Conservation (phyloP, 768 basidiomycete species). For the Mrakia frigida region DNA sequence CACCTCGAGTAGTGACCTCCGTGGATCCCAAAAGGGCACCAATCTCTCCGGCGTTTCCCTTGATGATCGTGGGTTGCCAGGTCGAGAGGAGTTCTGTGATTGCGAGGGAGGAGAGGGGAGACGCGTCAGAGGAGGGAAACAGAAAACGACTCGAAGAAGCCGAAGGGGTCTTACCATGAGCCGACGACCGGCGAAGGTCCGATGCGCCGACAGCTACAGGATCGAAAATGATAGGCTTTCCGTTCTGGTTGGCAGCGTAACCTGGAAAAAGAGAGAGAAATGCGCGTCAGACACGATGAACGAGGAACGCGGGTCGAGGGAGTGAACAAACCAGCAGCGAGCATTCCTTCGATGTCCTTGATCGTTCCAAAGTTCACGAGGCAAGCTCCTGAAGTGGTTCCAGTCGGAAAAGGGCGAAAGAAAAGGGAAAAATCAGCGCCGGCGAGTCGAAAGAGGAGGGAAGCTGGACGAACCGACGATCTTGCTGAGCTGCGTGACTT, state of each 20-base stretch:
- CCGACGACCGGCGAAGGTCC: slow-evolving; percentile 58
- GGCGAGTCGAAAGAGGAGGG: no score
- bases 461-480: slow-evolving; percentile 46
- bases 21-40: slow-evolving; percentile 66
- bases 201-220: slow-evolving; percentile 90
- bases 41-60: slow-evolving; percentile 82
- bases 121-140: neutral
- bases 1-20: slow-evolving; percentile 74
- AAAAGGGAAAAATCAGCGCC: no score
- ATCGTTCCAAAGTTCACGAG: slow-evolving; percentile 75
- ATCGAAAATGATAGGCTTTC: slow-evolving; percentile 78
- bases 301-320: slow-evolving; percentile 7
- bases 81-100: slow-evolving; percentile 60
- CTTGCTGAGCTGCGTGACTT: slow-evolving; percentile 71
- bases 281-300: neutral
- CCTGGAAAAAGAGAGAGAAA: neutral
- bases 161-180: slow-evolving; percentile 53
- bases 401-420: no score
- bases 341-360: slow-evolving; percentile 63
- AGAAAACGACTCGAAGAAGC: slow-evolving; percentile 19
- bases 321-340: slow-evolving; percentile 55
- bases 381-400: slow-evolving; percentile 49
- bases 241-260: slow-evolving; percentile 57
- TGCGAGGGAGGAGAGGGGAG: neutral
- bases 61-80: slow-evolving; percentile 87